Evolutionary conservation across 345 rosid genomes (phyloP), one percentile per base, ranked within the genome.

Genomic region (Geranium brycei): DNA sequence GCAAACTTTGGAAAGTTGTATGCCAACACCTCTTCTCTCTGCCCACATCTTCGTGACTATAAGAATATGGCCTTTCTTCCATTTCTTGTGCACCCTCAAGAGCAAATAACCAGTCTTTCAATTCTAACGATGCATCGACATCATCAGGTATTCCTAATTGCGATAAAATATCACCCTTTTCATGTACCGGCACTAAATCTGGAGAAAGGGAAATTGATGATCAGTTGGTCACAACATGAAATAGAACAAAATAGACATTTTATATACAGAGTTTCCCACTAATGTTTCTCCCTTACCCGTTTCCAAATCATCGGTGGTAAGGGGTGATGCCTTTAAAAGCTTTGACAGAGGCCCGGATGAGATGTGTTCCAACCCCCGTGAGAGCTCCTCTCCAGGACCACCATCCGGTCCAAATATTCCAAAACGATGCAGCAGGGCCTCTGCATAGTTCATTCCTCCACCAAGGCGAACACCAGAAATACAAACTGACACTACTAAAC

Each of bases 11-110:
- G 66, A 93, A 93, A 60, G 79, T 79, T 1, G 85, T 74, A 79
- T 93, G 99, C 97, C 97, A 93, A 63, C 89, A 90, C 77, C 85
- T 82, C 72, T 82, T 84, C 76, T 90, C 99, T 76, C 96, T 80
- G 64, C 78, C 72, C 41, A 77, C 64, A 67, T 73, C 72, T 66
- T 75, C 77, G 51, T 75, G 76, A 69, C 75, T 68, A 63, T 73
- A 62, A 75, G 76, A 75, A 76, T 75, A 70, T 86, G 86, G 74
- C 69, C 78, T 76, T 69, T 87, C 92, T 18, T 81, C 81, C 73
- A 81, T 76, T 62, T 88, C 95, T 56, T 82, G 82, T 51, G 81
- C 86, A 59, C 97, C 95, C 80, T 91, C 96, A 64, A 93, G 84
- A 66, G 99, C 91, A 87, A 93, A 93, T 68, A 93, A 72, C 99